These are phyloP conservation scores for Botrytis aclada DNA, from an alignment of 2,329 filamentous ascomycete species.

Conservation along the genomic window DNA sequence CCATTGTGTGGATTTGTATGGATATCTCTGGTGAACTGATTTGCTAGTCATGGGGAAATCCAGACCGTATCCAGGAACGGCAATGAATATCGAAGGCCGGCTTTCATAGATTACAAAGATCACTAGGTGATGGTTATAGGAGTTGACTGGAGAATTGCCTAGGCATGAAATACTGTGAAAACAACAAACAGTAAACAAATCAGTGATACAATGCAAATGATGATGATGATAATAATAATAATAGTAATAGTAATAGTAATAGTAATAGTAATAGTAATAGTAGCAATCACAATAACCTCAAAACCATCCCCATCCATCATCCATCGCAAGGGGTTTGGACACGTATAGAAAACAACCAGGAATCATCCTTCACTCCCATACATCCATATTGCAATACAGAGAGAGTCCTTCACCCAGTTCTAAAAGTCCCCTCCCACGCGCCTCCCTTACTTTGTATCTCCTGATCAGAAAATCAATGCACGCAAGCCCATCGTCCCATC, in stretches of 20 bases:
- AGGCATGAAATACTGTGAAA: background rate
- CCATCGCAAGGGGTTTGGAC: background rate
- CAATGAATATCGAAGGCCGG: background rate
- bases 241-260: background rate
- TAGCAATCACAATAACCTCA: background rate
- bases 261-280: background rate
- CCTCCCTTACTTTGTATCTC: background rate
- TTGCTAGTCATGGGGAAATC: background rate
- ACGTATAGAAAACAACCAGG: conserved; percentile 13
- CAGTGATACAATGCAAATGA: background rate
- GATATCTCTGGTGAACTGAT: background rate
- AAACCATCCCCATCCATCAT: background rate
- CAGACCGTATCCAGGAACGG: background rate
- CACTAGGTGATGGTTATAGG: too few relatives aligned
- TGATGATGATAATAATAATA: background rate
- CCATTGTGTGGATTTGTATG: background rate
- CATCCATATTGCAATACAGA: background rate
- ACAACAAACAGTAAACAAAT: background rate
- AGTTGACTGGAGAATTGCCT: background rate
- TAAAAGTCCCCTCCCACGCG: too few relatives aligned
- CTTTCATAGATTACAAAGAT: background rate
- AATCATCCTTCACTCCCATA: background rate
- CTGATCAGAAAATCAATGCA: conserved; percentile 12
- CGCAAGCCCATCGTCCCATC: background rate
- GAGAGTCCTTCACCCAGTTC: too few relatives aligned